Conservation (phyloP, 345 rosid genomes). For the Melaleuca quinquenervia region DNA sequence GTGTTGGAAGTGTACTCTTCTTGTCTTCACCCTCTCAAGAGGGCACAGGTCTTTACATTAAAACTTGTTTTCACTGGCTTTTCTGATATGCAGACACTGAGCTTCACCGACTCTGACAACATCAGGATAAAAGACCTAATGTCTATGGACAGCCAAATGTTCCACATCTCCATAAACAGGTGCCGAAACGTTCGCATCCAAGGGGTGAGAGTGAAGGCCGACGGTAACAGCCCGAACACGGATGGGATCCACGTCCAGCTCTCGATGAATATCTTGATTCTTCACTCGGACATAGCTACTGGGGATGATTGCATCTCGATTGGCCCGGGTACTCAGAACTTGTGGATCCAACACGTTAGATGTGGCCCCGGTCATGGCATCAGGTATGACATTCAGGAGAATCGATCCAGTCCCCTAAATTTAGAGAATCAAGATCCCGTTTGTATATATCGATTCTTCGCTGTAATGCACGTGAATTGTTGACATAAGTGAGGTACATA, state of each 20-base stretch:
- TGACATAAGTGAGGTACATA: not conserved
- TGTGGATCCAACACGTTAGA: constrained; percentile 1
- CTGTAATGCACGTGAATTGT: not conserved
- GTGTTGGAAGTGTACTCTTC: too few relatives aligned
- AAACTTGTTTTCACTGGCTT: not conserved
- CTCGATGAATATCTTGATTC: constrained; percentile 2
- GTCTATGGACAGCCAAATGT: constrained; percentile 13
- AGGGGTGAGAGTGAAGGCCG: not conserved
- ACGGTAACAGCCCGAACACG: constrained; percentile 14
- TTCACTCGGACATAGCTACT: not conserved
- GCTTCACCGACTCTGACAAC: constrained; percentile 1
- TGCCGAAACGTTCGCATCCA: constrained; percentile 3
- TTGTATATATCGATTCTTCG: not conserved
- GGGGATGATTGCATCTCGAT: constrained; percentile 22
- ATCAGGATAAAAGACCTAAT: constrained; percentile 2
- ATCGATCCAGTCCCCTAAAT: not conserved
- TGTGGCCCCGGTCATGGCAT: constrained; percentile 27
- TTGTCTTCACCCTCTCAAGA: too few relatives aligned
- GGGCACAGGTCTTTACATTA: too few relatives aligned
- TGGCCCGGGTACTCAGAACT: constrained; percentile 12
- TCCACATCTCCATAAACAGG: constrained; percentile 9
- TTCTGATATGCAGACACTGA: constrained; percentile 1
- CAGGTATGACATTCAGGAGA: not conserved
- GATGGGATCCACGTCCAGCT: constrained; percentile 17
- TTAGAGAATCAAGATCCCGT: not conserved